Conservation (phyloP, 1,139 yeast genomes). For the Sugiyamaella japonica region DNA sequence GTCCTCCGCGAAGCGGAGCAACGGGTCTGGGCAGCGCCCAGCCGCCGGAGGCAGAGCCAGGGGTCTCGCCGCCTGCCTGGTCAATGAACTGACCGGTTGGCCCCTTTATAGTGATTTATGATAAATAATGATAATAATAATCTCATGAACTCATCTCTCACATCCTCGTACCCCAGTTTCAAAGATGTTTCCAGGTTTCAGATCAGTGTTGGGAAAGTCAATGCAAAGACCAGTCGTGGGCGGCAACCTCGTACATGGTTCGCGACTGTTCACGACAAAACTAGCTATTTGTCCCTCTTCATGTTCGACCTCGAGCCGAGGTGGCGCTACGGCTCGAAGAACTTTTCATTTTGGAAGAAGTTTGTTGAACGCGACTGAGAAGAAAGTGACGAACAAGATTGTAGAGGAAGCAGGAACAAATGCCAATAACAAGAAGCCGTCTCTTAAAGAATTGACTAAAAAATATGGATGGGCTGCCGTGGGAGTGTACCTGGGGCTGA, state of each 20-base stretch:
- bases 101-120: too few species aligned
- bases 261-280: not conserved
- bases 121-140: too few species aligned
- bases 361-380: constrained; percentile 3
- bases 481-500: constrained; percentile 74
- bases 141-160: not conserved
- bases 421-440: constrained; percentile 7
- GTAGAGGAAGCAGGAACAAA: not conserved
- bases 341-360: constrained; percentile 11
- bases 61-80: too few species aligned
- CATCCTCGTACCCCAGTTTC: not conserved
- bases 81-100: too few species aligned
- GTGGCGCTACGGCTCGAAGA: not conserved
- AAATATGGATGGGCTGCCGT: constrained; percentile 91
- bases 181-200: constrained; percentile 10
- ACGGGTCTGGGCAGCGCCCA: too few species aligned
- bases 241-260: not conserved
- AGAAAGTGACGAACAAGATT: not conserved
- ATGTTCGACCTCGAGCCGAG: not conserved
- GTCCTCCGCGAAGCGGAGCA: too few species aligned
- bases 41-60: too few species aligned
- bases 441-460: constrained; percentile 66
- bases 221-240: not conserved
- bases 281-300: not conserved
- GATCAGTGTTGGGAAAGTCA: not conserved